Conservation (phyloP, 2,329 filamentous ascomycete species). For the Phoma herbarum region DNA sequence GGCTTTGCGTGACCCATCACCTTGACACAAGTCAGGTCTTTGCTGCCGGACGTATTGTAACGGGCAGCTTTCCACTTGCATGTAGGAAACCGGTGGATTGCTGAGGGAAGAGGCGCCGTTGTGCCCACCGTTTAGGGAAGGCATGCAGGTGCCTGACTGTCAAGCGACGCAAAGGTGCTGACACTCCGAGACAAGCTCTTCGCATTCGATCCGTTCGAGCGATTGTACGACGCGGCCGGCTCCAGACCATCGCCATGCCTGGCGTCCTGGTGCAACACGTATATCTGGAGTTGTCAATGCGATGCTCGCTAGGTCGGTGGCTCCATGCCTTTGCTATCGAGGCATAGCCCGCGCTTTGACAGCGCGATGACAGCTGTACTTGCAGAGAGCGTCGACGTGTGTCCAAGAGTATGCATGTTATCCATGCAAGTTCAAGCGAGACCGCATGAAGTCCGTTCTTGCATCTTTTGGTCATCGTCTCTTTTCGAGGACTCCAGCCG, state of each 20-base stretch:
- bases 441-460: neutral
- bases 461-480: neutral
- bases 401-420: neutral
- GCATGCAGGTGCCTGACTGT: constrained; percentile 24
- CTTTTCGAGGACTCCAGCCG: neutral
- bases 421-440: neutral
- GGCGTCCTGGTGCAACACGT: constrained; percentile 10
- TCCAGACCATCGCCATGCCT: constrained; percentile 26
- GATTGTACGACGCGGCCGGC: constrained; percentile 19
- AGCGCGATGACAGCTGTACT: constrained; percentile 10
- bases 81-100: constrained; percentile 1
- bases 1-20: constrained; percentile 11
- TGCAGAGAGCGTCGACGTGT: constrained; percentile 1
- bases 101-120: constrained; percentile 12
- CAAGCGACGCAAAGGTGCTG: constrained; percentile 14
- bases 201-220: constrained; percentile 11
- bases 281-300: constrained; percentile 10
- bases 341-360: constrained; percentile 8
- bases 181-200: constrained; percentile 15
- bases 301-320: constrained; percentile 11
- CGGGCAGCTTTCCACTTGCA: neutral
- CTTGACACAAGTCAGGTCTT: constrained; percentile 5
- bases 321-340: constrained; percentile 21
- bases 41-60: constrained; percentile 5
- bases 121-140: constrained; percentile 13